Percentiles rank a stretch among this genome's conserved stretches.
Conservation (phyloP, 1,139 yeast genomes). For the Geotrichum citri-aurantii region DNA sequence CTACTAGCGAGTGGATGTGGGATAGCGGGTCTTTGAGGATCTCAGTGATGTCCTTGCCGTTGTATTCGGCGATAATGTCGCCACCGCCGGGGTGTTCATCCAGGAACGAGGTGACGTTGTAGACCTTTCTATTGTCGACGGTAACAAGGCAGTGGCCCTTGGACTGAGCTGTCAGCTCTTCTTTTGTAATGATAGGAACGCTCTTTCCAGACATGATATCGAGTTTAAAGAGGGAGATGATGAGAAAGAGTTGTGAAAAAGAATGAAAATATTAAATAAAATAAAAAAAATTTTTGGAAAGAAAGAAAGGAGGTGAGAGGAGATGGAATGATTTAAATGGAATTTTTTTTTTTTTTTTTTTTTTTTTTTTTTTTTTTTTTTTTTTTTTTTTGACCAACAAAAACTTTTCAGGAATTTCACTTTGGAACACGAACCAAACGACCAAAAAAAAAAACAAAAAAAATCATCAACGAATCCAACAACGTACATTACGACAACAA, state of each 20-base stretch:
- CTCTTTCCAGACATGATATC: conserved; percentile 9
- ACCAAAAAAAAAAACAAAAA: not conserved
- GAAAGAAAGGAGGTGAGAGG: not conserved
- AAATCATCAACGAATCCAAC: not conserved
- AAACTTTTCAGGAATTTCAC: not conserved
- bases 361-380: too few relatives aligned
- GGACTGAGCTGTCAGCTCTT: conserved; percentile 46
- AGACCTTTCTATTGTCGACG: conserved; percentile 66
- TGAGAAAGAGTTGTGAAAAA: not conserved
- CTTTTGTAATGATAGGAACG: conserved; percentile 42
- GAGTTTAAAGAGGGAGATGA: not conserved
- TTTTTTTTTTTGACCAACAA: not conserved
- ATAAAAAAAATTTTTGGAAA: not conserved
- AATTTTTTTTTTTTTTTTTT: not conserved
- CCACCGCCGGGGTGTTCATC: conserved; percentile 88
- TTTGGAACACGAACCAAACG: not conserved
- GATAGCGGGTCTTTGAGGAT: conserved; percentile 63
- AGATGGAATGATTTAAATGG: not conserved
- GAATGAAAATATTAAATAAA: not conserved
- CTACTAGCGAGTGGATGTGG: conserved; percentile 78
- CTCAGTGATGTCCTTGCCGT: conserved; percentile 77
- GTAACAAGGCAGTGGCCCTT: conserved; percentile 66
- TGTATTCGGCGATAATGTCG: conserved; percentile 65
- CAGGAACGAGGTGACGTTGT: conserved; percentile 71
- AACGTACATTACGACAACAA: not conserved